Evolutionary conservation across 345 rosid species (phyloP), one percentile per base, ranked within the genome.

Genomic region (Anacardium occidentale): DNA sequence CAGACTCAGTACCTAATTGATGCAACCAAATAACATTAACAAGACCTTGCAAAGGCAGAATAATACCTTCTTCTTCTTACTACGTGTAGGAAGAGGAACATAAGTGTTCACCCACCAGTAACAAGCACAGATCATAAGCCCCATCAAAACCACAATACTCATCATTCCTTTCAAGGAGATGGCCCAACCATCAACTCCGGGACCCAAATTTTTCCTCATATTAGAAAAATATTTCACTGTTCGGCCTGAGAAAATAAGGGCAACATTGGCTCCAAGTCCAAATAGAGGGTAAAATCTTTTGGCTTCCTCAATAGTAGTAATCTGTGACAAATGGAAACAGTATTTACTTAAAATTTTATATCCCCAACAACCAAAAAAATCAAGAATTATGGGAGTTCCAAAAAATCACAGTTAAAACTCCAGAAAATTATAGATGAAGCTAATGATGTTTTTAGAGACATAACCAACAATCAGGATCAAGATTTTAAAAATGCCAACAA

Each of bases 181-280:
- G 55, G 98, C 97, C 98, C 98, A 94, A 50, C 98, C 98, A 84
- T 94, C 98, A 73, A 94, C 97, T 76, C 98, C 97, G 74, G 98
- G 98, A 29, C 97, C 98, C 85, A 94, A 83, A 77, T 71, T 84
- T 72, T 85, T 75, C 72, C 98, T 90, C 90, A 94, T 65, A 58
- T 88, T 91, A 42, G 98, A 94, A 83, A 94, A 91, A 74, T 94
- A 94, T 75, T 94, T 94, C 61, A 94, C 98, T 50, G 98, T 94
- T 76, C 98, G 80, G 53, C 98, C 97, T 1, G 98, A 94, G 83
- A 94, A 94, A 59, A 94, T 75, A 40, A 94, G 93, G 22, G 98
- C 98, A 71, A 94, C 72, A 71, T 92, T 94, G 74, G 98, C 98
- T 29, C 98, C 98, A 4, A 94, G 90, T 34, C 98, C 98, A 64